phyloP scores from a whole-genome alignment of 768 basidiomycete genomes.

The Russula griseocarnosa region DNA sequence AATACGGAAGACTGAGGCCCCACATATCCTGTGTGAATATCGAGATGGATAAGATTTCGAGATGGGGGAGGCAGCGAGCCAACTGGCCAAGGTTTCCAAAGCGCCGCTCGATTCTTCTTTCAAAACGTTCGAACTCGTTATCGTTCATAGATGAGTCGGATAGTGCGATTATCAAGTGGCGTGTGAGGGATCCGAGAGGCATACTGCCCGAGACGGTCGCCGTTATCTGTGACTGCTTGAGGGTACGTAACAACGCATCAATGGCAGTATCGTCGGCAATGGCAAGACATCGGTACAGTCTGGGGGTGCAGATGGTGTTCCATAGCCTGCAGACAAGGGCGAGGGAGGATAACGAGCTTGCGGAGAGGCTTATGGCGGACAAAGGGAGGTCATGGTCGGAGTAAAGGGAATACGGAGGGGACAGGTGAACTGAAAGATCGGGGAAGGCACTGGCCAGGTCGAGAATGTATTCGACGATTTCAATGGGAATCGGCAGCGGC shows the following conservation, averaged over 20 bases:
- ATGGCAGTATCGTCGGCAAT: conserved; percentile 3
- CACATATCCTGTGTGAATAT: not conserved
- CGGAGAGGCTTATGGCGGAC: conserved; percentile 11
- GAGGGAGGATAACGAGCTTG: not conserved
- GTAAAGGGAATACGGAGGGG: not conserved
- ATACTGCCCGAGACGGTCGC: not conserved
- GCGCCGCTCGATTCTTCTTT: conserved; percentile 5
- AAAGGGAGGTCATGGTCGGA: not conserved
- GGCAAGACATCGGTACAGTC: conserved; percentile 17
- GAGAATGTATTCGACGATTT: conserved; percentile 11
- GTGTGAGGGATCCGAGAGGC: conserved; percentile 15
- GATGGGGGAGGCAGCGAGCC: conserved; percentile 15
- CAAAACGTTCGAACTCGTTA: not conserved
- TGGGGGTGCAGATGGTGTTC: conserved; percentile 15
- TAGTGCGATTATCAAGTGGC: conserved; percentile 18
- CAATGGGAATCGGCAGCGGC: conserved; percentile 13
- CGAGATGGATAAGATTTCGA: conserved; percentile 22
- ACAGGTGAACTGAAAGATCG: not conserved
- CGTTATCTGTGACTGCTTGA: conserved; percentile 3
- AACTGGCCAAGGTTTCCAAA: conserved; percentile 20
- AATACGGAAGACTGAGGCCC: conserved; percentile 12
- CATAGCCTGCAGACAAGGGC: conserved; percentile 23
- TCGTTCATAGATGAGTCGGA: conserved; percentile 10
- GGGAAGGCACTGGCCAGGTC: conserved; percentile 9
- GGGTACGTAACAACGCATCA: conserved; percentile 1